Evolutionary conservation across 768 basidiomycete species (phyloP), one percentile per base, ranked within the genome.

Genomic region (Mycena rosella): DNA sequence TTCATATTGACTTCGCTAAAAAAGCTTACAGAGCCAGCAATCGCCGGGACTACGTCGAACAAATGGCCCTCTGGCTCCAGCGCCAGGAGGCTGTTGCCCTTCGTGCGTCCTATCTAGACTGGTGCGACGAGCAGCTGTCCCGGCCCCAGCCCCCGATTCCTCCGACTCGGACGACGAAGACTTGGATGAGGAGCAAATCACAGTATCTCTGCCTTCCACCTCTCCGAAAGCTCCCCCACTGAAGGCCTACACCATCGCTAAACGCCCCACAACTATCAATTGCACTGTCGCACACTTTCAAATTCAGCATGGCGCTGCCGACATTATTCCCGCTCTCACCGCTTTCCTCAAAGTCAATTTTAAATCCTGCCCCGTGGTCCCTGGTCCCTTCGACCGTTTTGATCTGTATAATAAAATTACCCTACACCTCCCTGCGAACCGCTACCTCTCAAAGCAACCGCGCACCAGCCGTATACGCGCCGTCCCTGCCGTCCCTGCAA

Each of bases 71-170:
- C 38, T 53, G 60, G 34, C 17, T 62, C 44, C 52, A 51, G 20
- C 67, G 74, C 15, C 76, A 77, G 24, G 79, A 81, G 42, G 72
- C 75, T 1, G 60, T 81, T 18, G 20, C 63, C 14, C 57, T 57
- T 5, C 71, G 66, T 13, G 7, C 49, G 1, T 26, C 61, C 4
- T 80, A 73, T 40, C 42, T 44, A 7, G 20, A 20, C 58, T 80
- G 77, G 80, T 22, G 6, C 24, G 27, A 18, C 49, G 44, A 18
- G 3, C 24, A 51, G n/a, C 13, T 48, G 17, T 34, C 60, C n/a
- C n/a, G n/a, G n/a, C n/a, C n/a, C n/a, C n/a, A n/a, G n/a, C n/a
- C n/a, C n/a, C n/a, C n/a, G n/a, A n/a, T 5, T 8, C 32, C n/a
- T n/a, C 15, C 9, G 38, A 60, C 24, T 36, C 30, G 7, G 60